These are phyloP conservation scores for Cadophora sp. DNA, from an alignment of 2,329 filamentous ascomycete genomes.

Conservation along the genomic window DNA sequence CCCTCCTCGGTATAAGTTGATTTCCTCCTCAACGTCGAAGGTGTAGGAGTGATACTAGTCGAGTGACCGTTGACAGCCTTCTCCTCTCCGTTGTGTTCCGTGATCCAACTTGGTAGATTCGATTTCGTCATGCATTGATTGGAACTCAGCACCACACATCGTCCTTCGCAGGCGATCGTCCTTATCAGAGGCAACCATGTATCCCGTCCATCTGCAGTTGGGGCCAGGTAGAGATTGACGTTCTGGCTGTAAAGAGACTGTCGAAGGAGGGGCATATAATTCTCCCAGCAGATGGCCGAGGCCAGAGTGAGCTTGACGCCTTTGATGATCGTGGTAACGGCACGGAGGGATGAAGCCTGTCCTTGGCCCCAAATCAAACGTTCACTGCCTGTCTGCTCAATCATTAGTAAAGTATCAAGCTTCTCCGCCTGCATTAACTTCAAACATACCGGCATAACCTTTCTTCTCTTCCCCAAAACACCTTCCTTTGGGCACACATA, in stretches of 20 bases:
- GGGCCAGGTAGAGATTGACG: conserved; percentile 89
- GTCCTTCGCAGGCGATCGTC: conserved; percentile 80
- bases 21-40: conserved; percentile 24
- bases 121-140: conserved; percentile 78
- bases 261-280: conserved; percentile 89
- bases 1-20: conserved; percentile 51
- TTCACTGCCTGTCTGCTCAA: conserved; percentile 71
- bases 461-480: conserved; percentile 82
- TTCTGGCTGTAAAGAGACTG: conserved; percentile 88
- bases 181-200: conserved; percentile 85
- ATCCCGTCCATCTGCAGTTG: conserved; percentile 84
- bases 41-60: neutral
- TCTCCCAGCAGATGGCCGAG: conserved; percentile 95
- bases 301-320: conserved; percentile 82
- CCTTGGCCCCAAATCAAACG: conserved; percentile 90
- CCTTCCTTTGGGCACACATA: conserved; percentile 81
- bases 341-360: conserved; percentile 77
- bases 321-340: conserved; percentile 79
- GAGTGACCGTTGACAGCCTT: conserved; percentile 15
- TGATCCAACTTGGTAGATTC: conserved; percentile 65
- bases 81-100: conserved; percentile 33
- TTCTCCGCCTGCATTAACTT: neutral
- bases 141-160: conserved; percentile 83
- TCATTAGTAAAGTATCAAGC: conserved; percentile 12
- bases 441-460: conserved; percentile 78